Conservation (phyloP, 2,329 filamentous ascomycete genomes). For the Penicillium thymicola region DNA sequence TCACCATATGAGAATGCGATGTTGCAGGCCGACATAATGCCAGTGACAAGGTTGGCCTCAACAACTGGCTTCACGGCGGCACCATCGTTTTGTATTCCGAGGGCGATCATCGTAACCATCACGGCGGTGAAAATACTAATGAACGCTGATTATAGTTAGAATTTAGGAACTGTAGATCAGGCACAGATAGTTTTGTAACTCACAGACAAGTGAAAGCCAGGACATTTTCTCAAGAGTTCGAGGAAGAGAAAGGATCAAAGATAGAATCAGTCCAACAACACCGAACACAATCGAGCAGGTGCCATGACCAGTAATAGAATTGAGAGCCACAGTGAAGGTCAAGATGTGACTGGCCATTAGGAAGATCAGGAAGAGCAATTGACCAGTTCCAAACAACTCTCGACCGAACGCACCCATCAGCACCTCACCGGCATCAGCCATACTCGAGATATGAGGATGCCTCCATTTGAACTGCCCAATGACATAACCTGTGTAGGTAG, state of each 20-base stretch:
- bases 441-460: too few species aligned
- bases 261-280: slow-evolving; percentile 55
- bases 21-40: background rate
- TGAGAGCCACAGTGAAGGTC: slow-evolving; percentile 55
- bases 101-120: slow-evolving; percentile 35
- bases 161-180: background rate
- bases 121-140: slow-evolving; percentile 2
- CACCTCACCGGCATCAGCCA: too few species aligned
- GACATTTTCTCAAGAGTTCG: slow-evolving; percentile 58
- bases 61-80: background rate
- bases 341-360: too few species aligned
- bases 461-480: too few species aligned
- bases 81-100: slow-evolving; percentile 50
- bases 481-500: slow-evolving; percentile 29
- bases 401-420: too few species aligned
- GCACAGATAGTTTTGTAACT: background rate
- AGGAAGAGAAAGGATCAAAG: slow-evolving; percentile 56
- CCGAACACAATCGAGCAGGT: slow-evolving; percentile 61
- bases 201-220: slow-evolving; percentile 55
- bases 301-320: slow-evolving; percentile 57
- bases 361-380: too few species aligned
- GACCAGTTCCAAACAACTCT: too few species aligned
- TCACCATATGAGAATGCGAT: slow-evolving; percentile 3
- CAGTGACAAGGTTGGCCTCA: background rate
- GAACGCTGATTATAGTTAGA: background rate